Base-by-base conservation (phyloP, 139 green algal genomes). In the Coelastrella sp. region DNA sequence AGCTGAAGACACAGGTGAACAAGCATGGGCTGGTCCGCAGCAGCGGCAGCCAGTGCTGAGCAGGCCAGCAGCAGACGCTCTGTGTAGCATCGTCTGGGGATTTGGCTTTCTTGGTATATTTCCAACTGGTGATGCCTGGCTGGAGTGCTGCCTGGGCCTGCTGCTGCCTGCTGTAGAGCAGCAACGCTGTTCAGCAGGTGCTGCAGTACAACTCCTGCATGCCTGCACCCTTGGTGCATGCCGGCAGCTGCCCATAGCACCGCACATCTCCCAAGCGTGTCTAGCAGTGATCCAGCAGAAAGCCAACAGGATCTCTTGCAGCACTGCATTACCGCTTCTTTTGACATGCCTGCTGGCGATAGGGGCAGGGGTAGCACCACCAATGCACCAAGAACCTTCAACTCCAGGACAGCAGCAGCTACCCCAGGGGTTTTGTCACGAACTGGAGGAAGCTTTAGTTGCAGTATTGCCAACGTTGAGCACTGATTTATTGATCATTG, bases 191-290 rank as follows among this genome's bases (percentile, higher is more conserved):
- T 88, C 83, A 14, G 4, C 65, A 66, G 66, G 27, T 19, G 83
- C 65, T 49, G 83, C 83, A 56, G 35, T 80, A 0, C 83, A 88
- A 65, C 83, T 88, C 35, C 83, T 88, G 83, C 20, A 63, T 49
- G 83, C 83, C 20, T 79, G 25, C 35, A 65, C 63, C 14, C 8
- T 22, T 78, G 63, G 83, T 6, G 65, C 17, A 25, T 88, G 66
- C 83, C 63, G 35, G 11, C 19, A 63, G 66, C 65, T 79, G 15
- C 35, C 27, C 56, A 27, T 4, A 20, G 35, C 83, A 79, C 17
- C 11, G 7, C 5, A 59, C 4, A 20, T 65, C 15, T 7, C 22
- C 15, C 22, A 65, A n/a, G 66, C 83, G 5, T 79, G 65, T 20
- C 35, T 88, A 17, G 15, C 12, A 4, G 7, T 60, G 17, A 25